Conservation (phyloP, 2,329 filamentous ascomycete species). For the Penicillium thymicola region DNA sequence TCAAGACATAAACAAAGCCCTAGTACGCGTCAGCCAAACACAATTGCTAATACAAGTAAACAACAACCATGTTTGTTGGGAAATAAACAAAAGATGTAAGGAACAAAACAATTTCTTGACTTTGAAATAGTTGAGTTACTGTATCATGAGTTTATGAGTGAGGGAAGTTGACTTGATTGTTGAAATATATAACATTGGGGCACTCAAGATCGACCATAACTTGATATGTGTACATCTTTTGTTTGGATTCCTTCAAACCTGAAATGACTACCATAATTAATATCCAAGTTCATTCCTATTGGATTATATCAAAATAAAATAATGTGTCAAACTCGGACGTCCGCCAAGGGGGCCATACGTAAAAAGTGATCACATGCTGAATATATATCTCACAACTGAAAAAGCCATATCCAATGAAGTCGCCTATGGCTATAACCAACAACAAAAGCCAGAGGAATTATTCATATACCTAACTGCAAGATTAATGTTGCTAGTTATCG, state of each 20-base stretch:
- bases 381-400: neutral
- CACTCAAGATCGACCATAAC: neutral
- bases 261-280: too few species aligned
- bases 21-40: neutral
- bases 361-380: neutral
- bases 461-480: neutral
- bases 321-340: neutral
- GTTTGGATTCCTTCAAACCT: neutral
- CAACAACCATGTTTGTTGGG: neutral
- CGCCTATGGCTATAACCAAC: neutral
- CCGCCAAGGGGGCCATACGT: neutral
- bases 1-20: slow-evolving; percentile 2
- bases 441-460: neutral
- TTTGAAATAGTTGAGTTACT: neutral
- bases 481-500: neutral
- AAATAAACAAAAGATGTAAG: neutral
- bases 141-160: neutral
- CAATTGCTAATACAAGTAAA: neutral
- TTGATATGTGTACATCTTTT: neutral
- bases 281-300: neutral
- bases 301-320: neutral
- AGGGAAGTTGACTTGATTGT: neutral
- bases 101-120: neutral
- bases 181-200: neutral
- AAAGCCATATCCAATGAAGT: neutral